Percentiles rank a stretch among this genome's conserved stretches.
These are phyloP conservation scores for Nicotiana tomentosiformis DNA, from an alignment of 257 asterid genomes.

Conservation along the genomic window DNA sequence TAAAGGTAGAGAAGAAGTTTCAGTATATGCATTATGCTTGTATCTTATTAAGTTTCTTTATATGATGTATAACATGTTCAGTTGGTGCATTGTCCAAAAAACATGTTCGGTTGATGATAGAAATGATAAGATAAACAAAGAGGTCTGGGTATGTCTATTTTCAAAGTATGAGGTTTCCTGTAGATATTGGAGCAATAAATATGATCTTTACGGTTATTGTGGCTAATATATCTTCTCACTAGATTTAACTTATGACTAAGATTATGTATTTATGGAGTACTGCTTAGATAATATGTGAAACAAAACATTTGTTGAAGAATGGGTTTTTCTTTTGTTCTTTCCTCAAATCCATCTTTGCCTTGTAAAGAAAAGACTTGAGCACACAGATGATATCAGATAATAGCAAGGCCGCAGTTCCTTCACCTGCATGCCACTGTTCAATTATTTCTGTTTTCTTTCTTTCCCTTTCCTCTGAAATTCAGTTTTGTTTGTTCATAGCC, in stretches of 20 bases:
- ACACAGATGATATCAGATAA: not conserved
- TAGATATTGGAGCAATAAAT: not conserved
- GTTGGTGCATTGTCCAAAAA: not conserved
- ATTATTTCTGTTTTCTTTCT: not conserved
- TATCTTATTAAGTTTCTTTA: not conserved
- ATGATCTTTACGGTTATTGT: not conserved
- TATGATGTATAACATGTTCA: not conserved
- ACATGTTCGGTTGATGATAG: not conserved
- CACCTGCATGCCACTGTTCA: not conserved
- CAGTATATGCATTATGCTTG: slow-evolving; percentile 2
- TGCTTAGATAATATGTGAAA: not conserved
- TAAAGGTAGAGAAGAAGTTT: not conserved
- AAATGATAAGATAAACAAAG: not conserved
- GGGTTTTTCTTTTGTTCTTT: not conserved
- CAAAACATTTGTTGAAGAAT: not conserved
- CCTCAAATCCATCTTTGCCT: not conserved
- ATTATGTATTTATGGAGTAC: not conserved
- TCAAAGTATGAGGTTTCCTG: not conserved
- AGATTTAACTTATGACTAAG: not conserved
- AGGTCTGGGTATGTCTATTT: not conserved
- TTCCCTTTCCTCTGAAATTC: not conserved
- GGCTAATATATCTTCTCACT: not conserved
- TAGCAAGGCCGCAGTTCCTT: not conserved
- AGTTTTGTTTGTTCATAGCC: not conserved
- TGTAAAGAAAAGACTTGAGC: not conserved